Evolutionary conservation across 2,329 filamentous ascomycete species (phyloP).

Genomic region (Ascochyta lentis): DNA sequence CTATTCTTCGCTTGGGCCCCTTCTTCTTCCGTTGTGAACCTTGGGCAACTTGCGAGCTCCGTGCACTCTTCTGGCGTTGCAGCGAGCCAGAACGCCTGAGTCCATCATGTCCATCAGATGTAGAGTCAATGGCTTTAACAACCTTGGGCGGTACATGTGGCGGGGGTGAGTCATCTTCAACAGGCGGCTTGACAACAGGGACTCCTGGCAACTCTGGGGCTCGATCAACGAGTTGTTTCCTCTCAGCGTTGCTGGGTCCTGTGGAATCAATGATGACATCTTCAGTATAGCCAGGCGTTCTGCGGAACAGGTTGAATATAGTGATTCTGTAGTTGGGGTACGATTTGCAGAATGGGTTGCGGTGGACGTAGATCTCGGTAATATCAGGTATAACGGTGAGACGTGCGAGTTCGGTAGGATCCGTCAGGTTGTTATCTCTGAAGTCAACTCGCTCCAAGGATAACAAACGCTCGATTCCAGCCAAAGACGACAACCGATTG

Average conservation of each 20-base stretch:
- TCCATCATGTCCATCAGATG: slow-evolving; percentile 23
- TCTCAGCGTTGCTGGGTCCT: slow-evolving; percentile 83
- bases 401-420: slow-evolving; percentile 87
- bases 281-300: slow-evolving; percentile 85
- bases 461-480: slow-evolving; percentile 85
- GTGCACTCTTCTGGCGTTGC: slow-evolving; percentile 46
- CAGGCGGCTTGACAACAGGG: slow-evolving; percentile 75
- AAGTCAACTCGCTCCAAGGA: slow-evolving; percentile 90
- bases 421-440: slow-evolving; percentile 87
- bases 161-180: slow-evolving; percentile 64
- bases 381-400: slow-evolving; percentile 91
- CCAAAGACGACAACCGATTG: slow-evolving; percentile 85
- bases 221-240: slow-evolving; percentile 82
- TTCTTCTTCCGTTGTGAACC: slow-evolving; percentile 66
- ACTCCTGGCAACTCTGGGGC: slow-evolving; percentile 76
- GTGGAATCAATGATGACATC: slow-evolving; percentile 88
- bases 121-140: slow-evolving; percentile 34
- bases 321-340: slow-evolving; percentile 84
- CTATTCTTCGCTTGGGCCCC: slow-evolving; percentile 62
- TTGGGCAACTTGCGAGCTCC: slow-evolving; percentile 30
- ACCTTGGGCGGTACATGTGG: slow-evolving; percentile 67
- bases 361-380: slow-evolving; percentile 88
- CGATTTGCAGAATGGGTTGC: slow-evolving; percentile 89
- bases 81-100: slow-evolving; percentile 37
- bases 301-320: slow-evolving; percentile 95